A percentile compares a stretch with the other conserved stretches of the same genome.
Conservation (phyloP, 257 asterid species). For the Solanum infundibuliforme region DNA sequence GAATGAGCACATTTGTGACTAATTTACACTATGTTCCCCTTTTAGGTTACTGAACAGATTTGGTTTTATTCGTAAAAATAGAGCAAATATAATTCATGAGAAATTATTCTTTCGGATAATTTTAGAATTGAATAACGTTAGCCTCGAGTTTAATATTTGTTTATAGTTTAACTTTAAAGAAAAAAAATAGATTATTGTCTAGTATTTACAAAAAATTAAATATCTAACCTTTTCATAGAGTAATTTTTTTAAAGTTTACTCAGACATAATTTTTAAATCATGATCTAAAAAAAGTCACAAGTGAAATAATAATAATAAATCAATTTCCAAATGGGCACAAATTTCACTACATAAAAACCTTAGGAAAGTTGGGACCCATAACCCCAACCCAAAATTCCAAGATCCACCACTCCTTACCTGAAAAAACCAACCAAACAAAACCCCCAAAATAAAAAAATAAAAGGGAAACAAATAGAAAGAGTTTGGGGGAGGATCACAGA, state of each 20-base stretch:
- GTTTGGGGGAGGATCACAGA: constrained; percentile 1
- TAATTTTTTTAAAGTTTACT: background rate
- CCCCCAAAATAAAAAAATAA: background rate
- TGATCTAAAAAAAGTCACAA: background rate
- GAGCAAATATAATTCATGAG: background rate
- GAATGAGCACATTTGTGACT: background rate
- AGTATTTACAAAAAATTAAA: background rate
- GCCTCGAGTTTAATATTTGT: background rate
- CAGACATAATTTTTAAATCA: background rate
- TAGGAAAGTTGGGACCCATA: background rate
- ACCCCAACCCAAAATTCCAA: background rate
- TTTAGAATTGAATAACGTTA: background rate
- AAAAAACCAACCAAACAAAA: background rate
- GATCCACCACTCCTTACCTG: background rate
- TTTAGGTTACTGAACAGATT: background rate
- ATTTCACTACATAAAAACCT: background rate
- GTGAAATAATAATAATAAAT: background rate
- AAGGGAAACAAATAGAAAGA: background rate
- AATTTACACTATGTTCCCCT: background rate
- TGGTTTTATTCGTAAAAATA: background rate
- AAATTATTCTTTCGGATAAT: background rate
- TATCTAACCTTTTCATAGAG: background rate
- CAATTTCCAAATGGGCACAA: background rate
- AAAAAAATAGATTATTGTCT: background rate
- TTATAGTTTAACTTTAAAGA: background rate